Base-by-base conservation (phyloP, 441 rosid species). In the Oxalis stricta region DNA sequence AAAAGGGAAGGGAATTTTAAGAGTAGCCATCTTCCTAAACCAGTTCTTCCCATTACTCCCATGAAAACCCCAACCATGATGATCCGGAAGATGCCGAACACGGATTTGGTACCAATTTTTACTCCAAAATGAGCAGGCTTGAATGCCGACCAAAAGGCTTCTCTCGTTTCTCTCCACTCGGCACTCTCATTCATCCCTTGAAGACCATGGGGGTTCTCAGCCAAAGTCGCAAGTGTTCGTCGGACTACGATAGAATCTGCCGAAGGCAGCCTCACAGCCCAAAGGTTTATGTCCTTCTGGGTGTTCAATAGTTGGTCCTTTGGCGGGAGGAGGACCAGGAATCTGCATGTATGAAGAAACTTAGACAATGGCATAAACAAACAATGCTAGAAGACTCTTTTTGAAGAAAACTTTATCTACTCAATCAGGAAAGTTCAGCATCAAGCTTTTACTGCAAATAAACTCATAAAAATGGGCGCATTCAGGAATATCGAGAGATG, bases 111-210 rank as follows among this genome's bases (percentile, higher is more conserved):
- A 53, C 82, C 79, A 35, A 84, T 46, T 68, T 79, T 88, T 41
- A 88, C 78, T 18, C 82, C 91, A 26, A 88, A 88, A 67, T 81
- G 70, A 42, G 83, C 83, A 1, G 93, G 91, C 53, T 79, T 81
- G 59, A 82, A 53, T 0, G 52, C 34, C 29, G 82, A 77, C 91
- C 97, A 88, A 66, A 67, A 84, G 35, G 69, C 63, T 42, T 70
- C 67, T 53, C 97, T 70, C 58, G 55, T 72, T 29, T 68, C 60
- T 14, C 59, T 46, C 51, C 66, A 67, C 38, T 69, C 82, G 30
- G 74, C 57, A 57, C 68, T 73, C 74, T 88, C 95, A 29, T 75
- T 65, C 17, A 61, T 21, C 23, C 93, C 91, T 14, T 78, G 77
- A 47, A 84, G 95, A 21, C 94, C 95, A 7, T 33, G 45, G 13